phyloP scores from a whole-genome alignment of 1,284 basidiomycete genomes.

The Hortiboletus rubellus region DNA sequence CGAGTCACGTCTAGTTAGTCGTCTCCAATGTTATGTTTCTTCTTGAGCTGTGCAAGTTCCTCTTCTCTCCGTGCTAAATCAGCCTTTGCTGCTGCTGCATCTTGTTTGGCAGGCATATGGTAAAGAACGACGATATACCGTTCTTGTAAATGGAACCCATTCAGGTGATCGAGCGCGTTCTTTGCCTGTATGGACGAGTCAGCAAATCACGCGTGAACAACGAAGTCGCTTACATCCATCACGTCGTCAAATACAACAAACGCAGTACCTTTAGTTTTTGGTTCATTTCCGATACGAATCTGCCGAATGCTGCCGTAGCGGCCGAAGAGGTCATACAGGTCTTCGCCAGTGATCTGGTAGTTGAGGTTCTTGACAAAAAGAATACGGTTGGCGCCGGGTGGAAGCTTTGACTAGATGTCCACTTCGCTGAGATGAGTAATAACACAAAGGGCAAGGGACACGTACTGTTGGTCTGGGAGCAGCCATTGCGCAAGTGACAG shows the following conservation, averaged over 20 bases:
- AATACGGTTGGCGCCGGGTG: constrained; percentile 82
- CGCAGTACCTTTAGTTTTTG: constrained; percentile 94
- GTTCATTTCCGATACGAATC: constrained; percentile 89
- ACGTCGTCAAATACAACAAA: constrained; percentile 92
- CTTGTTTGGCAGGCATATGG: constrained; percentile 95
- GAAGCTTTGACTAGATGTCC: constrained; percentile 65
- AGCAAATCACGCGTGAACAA: neutral
- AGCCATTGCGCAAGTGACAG: constrained; percentile 47
- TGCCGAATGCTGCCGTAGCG: constrained; percentile 97
- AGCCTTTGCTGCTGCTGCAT: constrained; percentile 89
- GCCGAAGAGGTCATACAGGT: constrained; percentile 96
- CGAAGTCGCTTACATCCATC: constrained; percentile 70
- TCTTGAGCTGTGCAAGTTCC: constrained; percentile 86
- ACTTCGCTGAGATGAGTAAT: neutral
- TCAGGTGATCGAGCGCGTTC: constrained; percentile 94
- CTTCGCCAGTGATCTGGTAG: constrained; percentile 92
- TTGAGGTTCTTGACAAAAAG: constrained; percentile 90
- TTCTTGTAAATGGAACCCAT: constrained; percentile 98
- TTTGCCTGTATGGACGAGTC: constrained; percentile 64
- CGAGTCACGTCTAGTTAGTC: constrained; percentile 42
- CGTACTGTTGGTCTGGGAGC: constrained; percentile 64
- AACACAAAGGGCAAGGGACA: constrained; percentile 1
- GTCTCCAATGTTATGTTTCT: constrained; percentile 79
- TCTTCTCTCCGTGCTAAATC: constrained; percentile 92
- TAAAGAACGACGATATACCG: constrained; percentile 97